phyloP scores from a whole-genome alignment of 805 yeast genomes.

The Wickerhamomyces ciferrii region DNA sequence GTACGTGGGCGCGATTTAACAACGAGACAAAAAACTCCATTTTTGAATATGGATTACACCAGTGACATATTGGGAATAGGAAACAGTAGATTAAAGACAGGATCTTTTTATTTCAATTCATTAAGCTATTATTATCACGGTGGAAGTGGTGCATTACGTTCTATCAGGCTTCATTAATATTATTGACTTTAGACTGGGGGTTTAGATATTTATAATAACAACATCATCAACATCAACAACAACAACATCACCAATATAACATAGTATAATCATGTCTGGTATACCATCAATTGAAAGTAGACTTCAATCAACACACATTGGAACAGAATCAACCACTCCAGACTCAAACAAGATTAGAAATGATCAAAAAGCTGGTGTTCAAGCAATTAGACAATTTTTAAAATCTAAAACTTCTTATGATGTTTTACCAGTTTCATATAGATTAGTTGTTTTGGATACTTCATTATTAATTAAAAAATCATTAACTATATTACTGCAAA shows the following conservation, averaged over 20 bases:
- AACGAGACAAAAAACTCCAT: not conserved
- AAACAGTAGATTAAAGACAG: not conserved
- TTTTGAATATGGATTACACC: not conserved
- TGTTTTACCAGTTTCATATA: constrained; percentile 90
- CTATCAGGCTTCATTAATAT: no score
- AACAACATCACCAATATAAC: not conserved
- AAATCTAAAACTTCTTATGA: constrained; percentile 93
- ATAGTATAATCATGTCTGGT: constrained; percentile 4
- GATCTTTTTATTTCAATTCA: not conserved
- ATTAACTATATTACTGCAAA: constrained; percentile 82
- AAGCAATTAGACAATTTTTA: constrained; percentile 77
- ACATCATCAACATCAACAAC: not conserved
- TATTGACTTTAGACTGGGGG: no score
- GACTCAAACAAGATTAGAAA: constrained; percentile 7
- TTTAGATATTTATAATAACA: no score
- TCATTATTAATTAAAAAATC: constrained; percentile 86
- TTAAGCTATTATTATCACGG: not conserved
- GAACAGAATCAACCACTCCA: not conserved
- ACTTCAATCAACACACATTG: constrained; percentile 18
- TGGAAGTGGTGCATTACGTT: no score
- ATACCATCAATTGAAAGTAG: constrained; percentile 20
- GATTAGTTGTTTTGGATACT: constrained; percentile 91
- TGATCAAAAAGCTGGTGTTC: constrained; percentile 63
- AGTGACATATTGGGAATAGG: no score
- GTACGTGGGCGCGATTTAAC: not conserved